Percentiles rank a stretch among this genome's conserved stretches.
phyloP scores from a whole-genome alignment of 1,284 basidiomycete species.

The Pterula multifida region DNA sequence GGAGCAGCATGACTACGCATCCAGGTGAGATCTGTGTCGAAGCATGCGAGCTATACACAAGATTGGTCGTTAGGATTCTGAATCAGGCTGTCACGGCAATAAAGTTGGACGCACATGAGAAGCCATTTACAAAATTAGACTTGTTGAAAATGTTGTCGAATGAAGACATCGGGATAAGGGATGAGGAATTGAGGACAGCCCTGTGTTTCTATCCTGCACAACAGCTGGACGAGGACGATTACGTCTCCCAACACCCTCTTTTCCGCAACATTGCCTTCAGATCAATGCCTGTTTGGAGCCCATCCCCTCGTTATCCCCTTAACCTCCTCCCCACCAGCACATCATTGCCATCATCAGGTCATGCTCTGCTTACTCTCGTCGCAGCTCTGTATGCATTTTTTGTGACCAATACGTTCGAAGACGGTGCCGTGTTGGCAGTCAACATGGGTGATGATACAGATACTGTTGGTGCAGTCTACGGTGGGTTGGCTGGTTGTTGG shows the following conservation, averaged over 20 bases:
- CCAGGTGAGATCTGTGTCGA: constrained; percentile 1
- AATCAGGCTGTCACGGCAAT: neutral
- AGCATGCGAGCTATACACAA: neutral
- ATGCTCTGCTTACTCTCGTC: neutral
- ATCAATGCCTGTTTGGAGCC: no score
- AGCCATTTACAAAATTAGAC: neutral
- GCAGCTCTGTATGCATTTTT: constrained; percentile 1
- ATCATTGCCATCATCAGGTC: neutral
- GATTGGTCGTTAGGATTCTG: neutral
- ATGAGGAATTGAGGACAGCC: neutral
- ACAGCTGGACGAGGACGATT: neutral
- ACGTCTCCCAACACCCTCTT: neutral
- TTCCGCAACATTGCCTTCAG: neutral
- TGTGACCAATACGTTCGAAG: neutral
- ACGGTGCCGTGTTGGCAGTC: neutral
- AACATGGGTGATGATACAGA: neutral
- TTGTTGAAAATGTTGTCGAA: neutral
- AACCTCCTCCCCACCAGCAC: neutral
- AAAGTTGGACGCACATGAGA: neutral
- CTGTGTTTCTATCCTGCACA: neutral
- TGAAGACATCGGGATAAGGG: neutral
- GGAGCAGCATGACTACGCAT: neutral
- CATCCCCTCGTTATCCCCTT: neutral
- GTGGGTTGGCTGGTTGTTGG: neutral
- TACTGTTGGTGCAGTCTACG: neutral